Base-by-base conservation (phyloP, 2,329 filamentous ascomycete genomes). In the Fusarium praegraminearum region DNA sequence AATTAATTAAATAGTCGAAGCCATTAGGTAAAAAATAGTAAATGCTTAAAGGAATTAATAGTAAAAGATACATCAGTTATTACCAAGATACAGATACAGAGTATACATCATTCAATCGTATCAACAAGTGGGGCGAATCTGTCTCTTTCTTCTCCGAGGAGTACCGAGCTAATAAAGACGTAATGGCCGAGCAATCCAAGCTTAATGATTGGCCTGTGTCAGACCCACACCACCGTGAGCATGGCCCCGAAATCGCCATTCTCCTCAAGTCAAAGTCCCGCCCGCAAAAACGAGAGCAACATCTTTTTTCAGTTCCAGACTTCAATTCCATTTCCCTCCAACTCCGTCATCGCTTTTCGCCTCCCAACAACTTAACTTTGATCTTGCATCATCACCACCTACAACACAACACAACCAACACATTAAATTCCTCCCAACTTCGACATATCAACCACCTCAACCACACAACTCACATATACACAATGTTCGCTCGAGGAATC, bases 401-500 rank as follows among this genome's bases (percentile, higher is more conserved):
- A 70, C 18, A 51, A 32, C 20, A 46, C 22, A 46, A 36, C 55
- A 57, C 28, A 26, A 33, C 52, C 20, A 45, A 52, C 24, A 28
- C 41, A 40, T 44, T 35, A 59, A 56, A 55, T 15, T 26, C 18
- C 51, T 53, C 30, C 44, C 38, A 55, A 41, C 20, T 71, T 71
- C 45, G 32, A 49, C 57, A 61, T 57, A 58, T 45, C 49, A 20
- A 28, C 41, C 44, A 43, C 20, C 50, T 36, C 50, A 43, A 43
- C 41, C 28, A 38, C 50, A 44, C 45, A 43, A 63, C 51, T 45
- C 56, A 47, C 40, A 67, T 43, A 72, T 64, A 65, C 66, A 81
- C 74, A 61, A 86, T 85, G 83, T 76, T 85, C 63, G 83, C 84
- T 69, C 80, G 83, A 80, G 81, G 82, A 69, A 77, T 82, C 64